These are phyloP conservation scores for Ophiostoma sp. DNA, from an alignment of 2,329 filamentous ascomycete species.

Conservation along the genomic window DNA sequence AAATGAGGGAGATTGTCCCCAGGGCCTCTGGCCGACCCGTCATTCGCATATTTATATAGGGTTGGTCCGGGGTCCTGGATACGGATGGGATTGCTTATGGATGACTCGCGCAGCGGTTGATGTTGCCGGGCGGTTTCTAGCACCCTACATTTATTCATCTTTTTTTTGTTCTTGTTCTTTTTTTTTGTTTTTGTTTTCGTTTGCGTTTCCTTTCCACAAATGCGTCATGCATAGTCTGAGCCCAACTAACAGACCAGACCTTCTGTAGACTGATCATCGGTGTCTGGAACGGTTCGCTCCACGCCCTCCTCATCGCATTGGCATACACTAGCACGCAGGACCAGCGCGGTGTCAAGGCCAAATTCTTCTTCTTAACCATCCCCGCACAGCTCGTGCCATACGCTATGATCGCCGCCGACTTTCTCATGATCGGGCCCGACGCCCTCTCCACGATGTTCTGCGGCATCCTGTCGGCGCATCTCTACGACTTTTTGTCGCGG, in stretches of 20 bases:
- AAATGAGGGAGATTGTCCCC: constrained; percentile 75
- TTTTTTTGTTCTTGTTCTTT: not conserved
- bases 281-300: constrained; percentile 50
- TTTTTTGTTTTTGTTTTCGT: not conserved
- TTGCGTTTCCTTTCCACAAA: not conserved
- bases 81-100: constrained; percentile 70
- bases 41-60: constrained; percentile 59
- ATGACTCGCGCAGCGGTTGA: constrained; percentile 58
- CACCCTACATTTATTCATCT: constrained; percentile 57
- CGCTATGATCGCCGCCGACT: constrained; percentile 68
- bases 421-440: constrained; percentile 59
- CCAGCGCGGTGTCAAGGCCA: constrained; percentile 68
- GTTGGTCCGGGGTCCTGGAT: constrained; percentile 59
- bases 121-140: constrained; percentile 54
- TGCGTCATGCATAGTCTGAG: not conserved
- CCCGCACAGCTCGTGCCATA: constrained; percentile 77
- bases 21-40: constrained; percentile 54
- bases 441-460: constrained; percentile 59
- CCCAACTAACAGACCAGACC: constrained; percentile 38
- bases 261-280: constrained; percentile 46
- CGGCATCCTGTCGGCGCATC: constrained; percentile 80
- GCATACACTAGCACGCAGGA: constrained; percentile 82
- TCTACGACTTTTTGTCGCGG: constrained; percentile 83
- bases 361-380: constrained; percentile 77
- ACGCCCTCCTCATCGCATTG: constrained; percentile 71